These are phyloP conservation scores for Chenopodium quinoa DNA, from an alignment of 148 eudicot species.

Conservation along the genomic window DNA sequence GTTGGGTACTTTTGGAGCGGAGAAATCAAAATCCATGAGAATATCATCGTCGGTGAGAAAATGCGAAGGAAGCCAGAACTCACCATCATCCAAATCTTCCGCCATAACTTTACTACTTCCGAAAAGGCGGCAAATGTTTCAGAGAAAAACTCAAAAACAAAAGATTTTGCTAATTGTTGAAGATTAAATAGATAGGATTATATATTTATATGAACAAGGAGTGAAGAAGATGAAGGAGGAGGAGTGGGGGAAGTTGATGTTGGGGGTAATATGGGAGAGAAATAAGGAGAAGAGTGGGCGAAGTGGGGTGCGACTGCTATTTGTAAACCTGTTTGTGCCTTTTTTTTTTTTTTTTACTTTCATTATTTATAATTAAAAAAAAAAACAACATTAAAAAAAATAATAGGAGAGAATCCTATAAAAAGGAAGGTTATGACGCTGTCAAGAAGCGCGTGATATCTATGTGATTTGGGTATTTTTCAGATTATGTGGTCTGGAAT, in stretches of 20 bases:
- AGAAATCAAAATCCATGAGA: slow-evolving; percentile 39
- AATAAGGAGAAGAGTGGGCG: slow-evolving; percentile 8
- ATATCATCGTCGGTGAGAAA: slow-evolving; percentile 73
- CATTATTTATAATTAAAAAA: no score
- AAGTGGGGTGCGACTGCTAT: slow-evolving; percentile 11
- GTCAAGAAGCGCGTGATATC: no score
- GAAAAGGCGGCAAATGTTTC: slow-evolving; percentile 14
- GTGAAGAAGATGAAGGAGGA: neutral
- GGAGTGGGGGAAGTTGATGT: slow-evolving; percentile 10
- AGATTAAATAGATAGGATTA: neutral
- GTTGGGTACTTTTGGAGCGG: no score
- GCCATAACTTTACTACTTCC: slow-evolving; percentile 28
- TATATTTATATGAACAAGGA: neutral
- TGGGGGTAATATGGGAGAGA: slow-evolving; percentile 5
- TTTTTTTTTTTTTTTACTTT: no score
- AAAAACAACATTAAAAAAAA: no score
- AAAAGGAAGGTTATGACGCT: neutral
- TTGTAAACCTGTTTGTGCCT: neutral
- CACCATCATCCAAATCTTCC: slow-evolving; percentile 47
- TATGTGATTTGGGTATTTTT: no score
- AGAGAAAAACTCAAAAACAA: neutral
- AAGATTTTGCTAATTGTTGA: neutral
- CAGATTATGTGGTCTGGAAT: no score
- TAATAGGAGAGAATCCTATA: neutral
- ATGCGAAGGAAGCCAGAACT: slow-evolving; percentile 69